A percentile compares a stretch with the other conserved stretches of the same genome.
Conservation (phyloP, 352 stramenopile species). For the Phytopythium mirpurense region DNA sequence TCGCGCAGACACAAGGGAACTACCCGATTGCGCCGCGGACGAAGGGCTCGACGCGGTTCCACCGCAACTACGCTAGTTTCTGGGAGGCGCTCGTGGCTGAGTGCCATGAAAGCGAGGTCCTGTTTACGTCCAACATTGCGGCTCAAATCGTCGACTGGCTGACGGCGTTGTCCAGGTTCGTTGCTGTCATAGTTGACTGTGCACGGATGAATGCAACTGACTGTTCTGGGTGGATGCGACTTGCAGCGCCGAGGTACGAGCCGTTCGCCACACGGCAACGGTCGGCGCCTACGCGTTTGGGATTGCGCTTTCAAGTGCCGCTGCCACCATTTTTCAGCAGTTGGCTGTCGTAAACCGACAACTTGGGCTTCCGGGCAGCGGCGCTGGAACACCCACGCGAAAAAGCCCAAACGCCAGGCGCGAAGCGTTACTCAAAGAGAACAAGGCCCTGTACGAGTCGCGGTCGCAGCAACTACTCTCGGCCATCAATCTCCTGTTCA, state of each 20-base stretch:
- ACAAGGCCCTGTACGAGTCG: conserved; percentile 64
- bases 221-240: conserved; percentile 5
- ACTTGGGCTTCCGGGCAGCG: conserved; percentile 43
- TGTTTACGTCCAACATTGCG: conserved; percentile 65
- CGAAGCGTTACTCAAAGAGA: conserved; percentile 45
- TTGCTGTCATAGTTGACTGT: neutral
- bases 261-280: conserved; percentile 75
- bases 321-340: conserved; percentile 49
- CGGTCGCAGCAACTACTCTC: conserved; percentile 51
- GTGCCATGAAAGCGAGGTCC: conserved; percentile 73
- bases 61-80: conserved; percentile 64
- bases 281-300: conserved; percentile 63
- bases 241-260: conserved; percentile 71
- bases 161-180: conserved; percentile 69
- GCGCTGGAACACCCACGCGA: conserved; percentile 12
- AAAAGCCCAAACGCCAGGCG: conserved; percentile 45
- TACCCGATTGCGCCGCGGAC: conserved; percentile 65
- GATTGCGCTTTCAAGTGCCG: conserved; percentile 55
- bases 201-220: conserved; percentile 2
- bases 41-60: conserved; percentile 60
- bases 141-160: conserved; percentile 77
- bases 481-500: conserved; percentile 66
- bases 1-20: conserved; percentile 48
- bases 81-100: conserved; percentile 76
- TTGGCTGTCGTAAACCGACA: conserved; percentile 66